Evolutionary conservation across 768 basidiomycete species (phyloP).

Genomic region (Mycena vitilis): DNA sequence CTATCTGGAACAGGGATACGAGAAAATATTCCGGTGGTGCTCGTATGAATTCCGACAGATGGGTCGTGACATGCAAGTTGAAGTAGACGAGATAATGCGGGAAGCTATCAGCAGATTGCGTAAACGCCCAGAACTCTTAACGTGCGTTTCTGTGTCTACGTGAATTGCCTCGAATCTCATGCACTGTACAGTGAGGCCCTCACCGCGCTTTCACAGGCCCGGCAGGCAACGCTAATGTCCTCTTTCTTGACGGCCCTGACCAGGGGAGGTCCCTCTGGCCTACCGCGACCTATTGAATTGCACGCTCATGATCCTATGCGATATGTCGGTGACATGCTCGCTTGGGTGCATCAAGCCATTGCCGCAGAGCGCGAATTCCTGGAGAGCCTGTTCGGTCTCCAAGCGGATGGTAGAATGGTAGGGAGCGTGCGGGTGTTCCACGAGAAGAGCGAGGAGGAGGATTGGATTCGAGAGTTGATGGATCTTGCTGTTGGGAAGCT

Average conservation of each 20-base stretch:
- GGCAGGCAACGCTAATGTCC: constrained; percentile 83
- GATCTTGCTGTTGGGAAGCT: constrained; percentile 86
- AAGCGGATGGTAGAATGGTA: constrained; percentile 77
- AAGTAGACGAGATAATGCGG: constrained; percentile 72
- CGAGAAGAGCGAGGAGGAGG: constrained; percentile 72
- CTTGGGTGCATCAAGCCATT: constrained; percentile 97
- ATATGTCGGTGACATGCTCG: constrained; percentile 98
- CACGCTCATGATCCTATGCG: constrained; percentile 98
- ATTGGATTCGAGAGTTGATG: constrained; percentile 83
- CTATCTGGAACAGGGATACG: constrained; percentile 89
- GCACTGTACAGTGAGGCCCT: constrained; percentile 69
- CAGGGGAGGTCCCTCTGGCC: constrained; percentile 84
- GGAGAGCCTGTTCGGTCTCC: constrained; percentile 84
- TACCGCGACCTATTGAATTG: constrained; percentile 93
- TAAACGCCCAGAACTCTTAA: constrained; percentile 80
- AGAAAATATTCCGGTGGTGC: constrained; percentile 89
- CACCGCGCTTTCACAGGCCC: constrained; percentile 79
- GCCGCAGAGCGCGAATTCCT: constrained; percentile 96
- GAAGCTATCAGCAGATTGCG: constrained; percentile 83
- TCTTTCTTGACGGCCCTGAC: constrained; percentile 90
- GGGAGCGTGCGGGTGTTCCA: constrained; percentile 71
- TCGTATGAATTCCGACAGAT: constrained; percentile 86
- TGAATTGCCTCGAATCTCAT: constrained; percentile 7
- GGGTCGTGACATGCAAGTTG: constrained; percentile 78
- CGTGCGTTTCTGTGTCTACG: constrained; percentile 55